These are phyloP conservation scores for Neodidymelliopsis sp. DNA, from an alignment of 2,329 filamentous ascomycete species.

Conservation along the genomic window DNA sequence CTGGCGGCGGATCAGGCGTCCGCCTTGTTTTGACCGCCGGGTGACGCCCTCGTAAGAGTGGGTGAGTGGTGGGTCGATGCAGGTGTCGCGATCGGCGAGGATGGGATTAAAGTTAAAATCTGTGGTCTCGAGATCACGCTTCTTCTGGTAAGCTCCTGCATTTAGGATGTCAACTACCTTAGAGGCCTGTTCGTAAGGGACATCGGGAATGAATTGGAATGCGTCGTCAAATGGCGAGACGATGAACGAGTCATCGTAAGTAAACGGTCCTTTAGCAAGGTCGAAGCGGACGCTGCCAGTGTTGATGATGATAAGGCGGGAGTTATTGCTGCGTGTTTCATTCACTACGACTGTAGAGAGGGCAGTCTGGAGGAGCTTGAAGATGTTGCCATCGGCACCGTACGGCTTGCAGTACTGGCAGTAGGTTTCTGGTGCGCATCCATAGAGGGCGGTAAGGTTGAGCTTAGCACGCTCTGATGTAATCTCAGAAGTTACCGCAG, in stretches of 20 bases:
- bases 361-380: constrained; percentile 60
- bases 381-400: constrained; percentile 62
- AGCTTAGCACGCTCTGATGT: constrained; percentile 60
- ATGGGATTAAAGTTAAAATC: constrained; percentile 49
- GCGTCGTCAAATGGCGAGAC: constrained; percentile 63
- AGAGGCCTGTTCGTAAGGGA: constrained; percentile 58
- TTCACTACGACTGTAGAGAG: constrained; percentile 62
- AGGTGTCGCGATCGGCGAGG: constrained; percentile 54
- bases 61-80: constrained; percentile 56
- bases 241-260: constrained; percentile 62
- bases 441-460: constrained; percentile 64
- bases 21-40: constrained; percentile 42
- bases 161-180: constrained; percentile 56
- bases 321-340: constrained; percentile 56
- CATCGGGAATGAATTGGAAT: constrained; percentile 62
- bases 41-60: constrained; percentile 33
- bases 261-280: constrained; percentile 69
- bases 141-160: constrained; percentile 48
- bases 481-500: constrained; percentile 59
- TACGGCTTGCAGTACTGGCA: constrained; percentile 65
- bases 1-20: constrained; percentile 60
- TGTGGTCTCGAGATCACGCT: constrained; percentile 39
- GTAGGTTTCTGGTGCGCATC: constrained; percentile 67
- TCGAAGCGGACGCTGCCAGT: constrained; percentile 69
- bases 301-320: constrained; percentile 67